Conservation (phyloP, 176 grass and related monocot genomes). For the Carex parvula region DNA sequence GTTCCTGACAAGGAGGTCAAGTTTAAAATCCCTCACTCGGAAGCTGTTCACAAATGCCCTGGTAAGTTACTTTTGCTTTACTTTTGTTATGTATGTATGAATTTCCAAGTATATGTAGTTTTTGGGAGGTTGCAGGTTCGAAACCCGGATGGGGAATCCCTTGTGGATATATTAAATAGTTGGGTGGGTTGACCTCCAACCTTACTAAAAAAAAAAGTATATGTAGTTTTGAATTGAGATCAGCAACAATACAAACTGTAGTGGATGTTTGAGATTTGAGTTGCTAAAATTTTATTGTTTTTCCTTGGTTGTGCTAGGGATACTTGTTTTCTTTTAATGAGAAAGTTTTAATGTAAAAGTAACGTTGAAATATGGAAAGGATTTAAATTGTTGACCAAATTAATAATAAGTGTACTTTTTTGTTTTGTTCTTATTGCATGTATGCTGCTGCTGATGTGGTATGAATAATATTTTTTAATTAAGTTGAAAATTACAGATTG, state of each 20-base stretch:
- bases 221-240: not conserved
- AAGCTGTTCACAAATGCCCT: constrained; percentile 70
- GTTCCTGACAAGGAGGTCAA: constrained; percentile 74
- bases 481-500: constrained; percentile 46
- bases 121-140: too few species aligned
- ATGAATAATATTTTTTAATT: not conserved
- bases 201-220: too few species aligned
- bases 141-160: too few species aligned
- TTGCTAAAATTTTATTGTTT: not conserved
- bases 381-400: not conserved
- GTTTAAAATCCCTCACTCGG: constrained; percentile 87
- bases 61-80: constrained; percentile 40
- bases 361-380: not conserved
- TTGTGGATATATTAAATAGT: too few species aligned
- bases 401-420: not conserved
- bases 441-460: not conserved
- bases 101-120: too few species aligned
- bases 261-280: not conserved
- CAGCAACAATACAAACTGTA: not conserved
- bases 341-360: not conserved
- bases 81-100: not conserved
- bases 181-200: too few species aligned
- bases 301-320: not conserved
- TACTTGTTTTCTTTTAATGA: not conserved
- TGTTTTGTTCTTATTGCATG: not conserved